These are phyloP conservation scores for Porosira glacialis DNA, from an alignment of 352 stramenopile genomes.

Conservation along the genomic window DNA sequence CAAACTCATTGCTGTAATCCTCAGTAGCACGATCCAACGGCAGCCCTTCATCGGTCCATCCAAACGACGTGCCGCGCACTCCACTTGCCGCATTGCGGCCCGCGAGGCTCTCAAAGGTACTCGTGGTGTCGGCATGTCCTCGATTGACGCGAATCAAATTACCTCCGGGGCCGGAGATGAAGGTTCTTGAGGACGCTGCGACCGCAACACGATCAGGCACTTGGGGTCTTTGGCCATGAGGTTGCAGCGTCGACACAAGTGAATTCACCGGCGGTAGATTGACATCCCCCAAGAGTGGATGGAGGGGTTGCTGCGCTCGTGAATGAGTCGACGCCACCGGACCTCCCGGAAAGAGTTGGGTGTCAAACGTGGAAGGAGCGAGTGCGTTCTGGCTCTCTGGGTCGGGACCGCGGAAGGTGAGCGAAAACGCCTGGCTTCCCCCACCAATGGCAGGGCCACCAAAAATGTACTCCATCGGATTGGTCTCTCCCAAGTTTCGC, in stretches of 20 bases:
- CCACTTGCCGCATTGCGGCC: conserved; percentile 6
- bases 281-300: conserved; percentile 64
- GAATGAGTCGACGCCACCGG: conserved; percentile 53
- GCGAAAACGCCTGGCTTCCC: conserved; percentile 52
- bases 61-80: conserved; percentile 10
- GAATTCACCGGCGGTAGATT: conserved; percentile 68
- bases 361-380: conserved; percentile 40
- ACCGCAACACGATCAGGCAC: conserved; percentile 9
- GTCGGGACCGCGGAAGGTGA: conserved; percentile 26
- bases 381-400: conserved; percentile 11
- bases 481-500: too few relatives aligned
- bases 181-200: conserved; percentile 30
- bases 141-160: conserved; percentile 63
- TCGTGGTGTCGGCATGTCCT: conserved; percentile 14
- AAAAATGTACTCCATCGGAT: conserved; percentile 76
- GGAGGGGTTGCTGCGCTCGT: conserved; percentile 39
- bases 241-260: conserved; percentile 51
- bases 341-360: conserved; percentile 74
- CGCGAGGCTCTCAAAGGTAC: conserved; percentile 3
- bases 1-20: conserved; percentile 68
- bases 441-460: conserved; percentile 55
- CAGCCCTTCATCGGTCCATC: conserved; percentile 72
- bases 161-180: conserved; percentile 49
- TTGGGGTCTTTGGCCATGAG: conserved; percentile 21
- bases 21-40: conserved; percentile 58